Conservation (phyloP, 352 stramenopile species). For the Phytophthora aleatoria region DNA sequence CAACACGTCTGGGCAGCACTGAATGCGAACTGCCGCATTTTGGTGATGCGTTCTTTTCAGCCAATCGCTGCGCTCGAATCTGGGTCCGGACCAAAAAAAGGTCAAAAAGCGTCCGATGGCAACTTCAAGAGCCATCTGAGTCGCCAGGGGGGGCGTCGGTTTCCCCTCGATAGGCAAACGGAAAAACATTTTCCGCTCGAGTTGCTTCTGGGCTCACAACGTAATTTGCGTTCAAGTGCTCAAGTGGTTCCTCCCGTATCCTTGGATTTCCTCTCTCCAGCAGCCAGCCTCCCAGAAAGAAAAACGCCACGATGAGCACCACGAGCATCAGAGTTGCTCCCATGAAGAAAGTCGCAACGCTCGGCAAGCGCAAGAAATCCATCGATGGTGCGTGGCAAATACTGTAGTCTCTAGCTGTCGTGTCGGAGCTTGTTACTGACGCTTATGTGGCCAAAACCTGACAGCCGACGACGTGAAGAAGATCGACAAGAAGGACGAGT, state of each 20-base stretch:
- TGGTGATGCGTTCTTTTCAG: slow-evolving; percentile 28
- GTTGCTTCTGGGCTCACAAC: slow-evolving; percentile 30
- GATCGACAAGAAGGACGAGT: slow-evolving; percentile 86
- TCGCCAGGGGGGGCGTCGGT: slow-evolving; percentile 24
- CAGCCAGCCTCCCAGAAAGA: slow-evolving; percentile 7
- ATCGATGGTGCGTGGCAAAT: slow-evolving; percentile 60
- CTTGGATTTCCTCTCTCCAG: background rate
- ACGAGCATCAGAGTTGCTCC: slow-evolving; percentile 26
- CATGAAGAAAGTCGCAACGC: slow-evolving; percentile 85
- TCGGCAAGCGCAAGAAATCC: slow-evolving; percentile 90
- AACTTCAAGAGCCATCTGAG: slow-evolving; percentile 36
- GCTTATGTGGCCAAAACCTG: slow-evolving; percentile 1
- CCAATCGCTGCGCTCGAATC: slow-evolving; percentile 40
- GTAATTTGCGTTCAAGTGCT: slow-evolving; percentile 42
- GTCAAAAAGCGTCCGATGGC: background rate
- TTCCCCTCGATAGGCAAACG: slow-evolving; percentile 13
- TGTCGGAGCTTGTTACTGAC: slow-evolving; percentile 2
- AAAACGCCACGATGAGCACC: slow-evolving; percentile 24
- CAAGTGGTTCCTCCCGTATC: slow-evolving; percentile 28
- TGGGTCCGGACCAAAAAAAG: background rate
- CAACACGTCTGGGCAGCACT: background rate
- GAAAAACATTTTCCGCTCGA: slow-evolving; percentile 14
- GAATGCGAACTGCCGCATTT: slow-evolving; percentile 9
- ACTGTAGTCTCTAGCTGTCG: background rate
- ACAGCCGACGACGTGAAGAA: slow-evolving; percentile 81